Percentiles rank a stretch among this genome's conserved stretches.
These are phyloP conservation scores for Nidula niveotomentosa DNA, from an alignment of 1,284 basidiomycete species.

Conservation along the genomic window DNA sequence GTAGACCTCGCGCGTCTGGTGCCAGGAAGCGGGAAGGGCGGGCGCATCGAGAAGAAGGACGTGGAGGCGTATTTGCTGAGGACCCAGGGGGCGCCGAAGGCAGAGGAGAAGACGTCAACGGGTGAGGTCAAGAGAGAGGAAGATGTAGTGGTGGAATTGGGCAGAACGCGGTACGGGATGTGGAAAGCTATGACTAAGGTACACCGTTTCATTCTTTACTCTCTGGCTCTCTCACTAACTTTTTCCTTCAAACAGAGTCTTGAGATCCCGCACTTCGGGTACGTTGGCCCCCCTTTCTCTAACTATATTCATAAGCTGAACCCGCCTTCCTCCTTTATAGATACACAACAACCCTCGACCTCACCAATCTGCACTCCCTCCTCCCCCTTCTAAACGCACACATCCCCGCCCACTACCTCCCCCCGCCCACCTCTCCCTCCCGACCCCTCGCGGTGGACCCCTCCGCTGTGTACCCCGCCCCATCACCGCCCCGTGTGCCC, in stretches of 20 bases:
- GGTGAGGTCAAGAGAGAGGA: conserved; percentile 14
- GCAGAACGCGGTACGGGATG: conserved; percentile 81
- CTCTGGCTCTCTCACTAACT: neutral
- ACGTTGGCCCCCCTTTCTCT: too few species aligned
- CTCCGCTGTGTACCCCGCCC: conserved; percentile 31
- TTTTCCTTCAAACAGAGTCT: too few species aligned
- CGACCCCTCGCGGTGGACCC: conserved; percentile 20
- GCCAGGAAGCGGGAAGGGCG: conserved; percentile 75
- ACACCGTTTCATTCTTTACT: conserved; percentile 6
- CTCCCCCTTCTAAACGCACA: conserved; percentile 69
- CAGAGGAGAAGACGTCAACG: conserved; percentile 6
- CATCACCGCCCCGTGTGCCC: conserved; percentile 38
- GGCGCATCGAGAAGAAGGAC: conserved; percentile 77
- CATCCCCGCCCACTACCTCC: conserved; percentile 68
- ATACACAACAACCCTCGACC: conserved; percentile 46
- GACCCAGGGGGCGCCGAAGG: conserved; percentile 14
- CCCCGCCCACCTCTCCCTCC: conserved; percentile 24
- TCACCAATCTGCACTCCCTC: conserved; percentile 75
- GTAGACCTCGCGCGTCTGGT: conserved; percentile 60
- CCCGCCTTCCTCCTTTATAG: too few species aligned
- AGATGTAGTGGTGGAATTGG: conserved; percentile 69
- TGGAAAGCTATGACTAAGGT: conserved; percentile 87
- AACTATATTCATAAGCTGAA: too few species aligned
- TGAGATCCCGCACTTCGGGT: too few species aligned
- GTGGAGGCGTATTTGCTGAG: conserved; percentile 57